phyloP scores from a whole-genome alignment of 352 stramenopile genomes.

The Pythium monospermum region DNA sequence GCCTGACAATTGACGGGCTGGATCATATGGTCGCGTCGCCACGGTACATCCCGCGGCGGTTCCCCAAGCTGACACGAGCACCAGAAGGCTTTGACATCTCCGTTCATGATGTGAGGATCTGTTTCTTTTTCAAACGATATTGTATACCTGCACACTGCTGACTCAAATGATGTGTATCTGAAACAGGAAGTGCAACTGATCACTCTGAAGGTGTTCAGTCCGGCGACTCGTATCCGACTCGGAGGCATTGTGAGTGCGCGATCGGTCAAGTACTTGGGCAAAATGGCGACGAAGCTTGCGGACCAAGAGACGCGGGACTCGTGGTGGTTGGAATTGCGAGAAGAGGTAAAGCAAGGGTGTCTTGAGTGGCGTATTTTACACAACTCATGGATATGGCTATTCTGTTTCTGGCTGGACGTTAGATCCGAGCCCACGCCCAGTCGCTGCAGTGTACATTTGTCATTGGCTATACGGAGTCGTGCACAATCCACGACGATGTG shows the following conservation, averaged over 20 bases:
- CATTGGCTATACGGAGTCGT: constrained; percentile 95
- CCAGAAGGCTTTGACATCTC: constrained; percentile 71
- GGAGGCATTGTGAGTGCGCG: constrained; percentile 82
- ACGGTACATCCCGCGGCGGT: constrained; percentile 43
- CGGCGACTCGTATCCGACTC: constrained; percentile 68
- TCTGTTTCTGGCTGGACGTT: not conserved
- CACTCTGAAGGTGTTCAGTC: constrained; percentile 91
- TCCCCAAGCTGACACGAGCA: constrained; percentile 42
- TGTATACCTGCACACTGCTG: not conserved
- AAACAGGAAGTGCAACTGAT: constrained; percentile 93
- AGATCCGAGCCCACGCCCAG: constrained; percentile 94
- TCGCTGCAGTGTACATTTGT: constrained; percentile 96
- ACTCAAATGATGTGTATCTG: not conserved
- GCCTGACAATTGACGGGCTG: not conserved
- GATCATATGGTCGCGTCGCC: constrained; percentile 31
- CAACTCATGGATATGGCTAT: not conserved
- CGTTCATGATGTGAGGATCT: constrained; percentile 55
- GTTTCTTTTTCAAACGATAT: too few relatives aligned
- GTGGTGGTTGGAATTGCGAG: constrained; percentile 97
- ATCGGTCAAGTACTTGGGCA: constrained; percentile 88
- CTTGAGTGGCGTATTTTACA: not conserved
- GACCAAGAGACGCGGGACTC: constrained; percentile 97
- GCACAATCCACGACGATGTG: constrained; percentile 96
- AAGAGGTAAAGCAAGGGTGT: constrained; percentile 67
- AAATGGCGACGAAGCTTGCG: constrained; percentile 92